Percentiles rank a stretch among this genome's conserved stretches.
Conservation (phyloP, 495 filamentous ascomycete genomes). For the Aeminium ludgeri region DNA sequence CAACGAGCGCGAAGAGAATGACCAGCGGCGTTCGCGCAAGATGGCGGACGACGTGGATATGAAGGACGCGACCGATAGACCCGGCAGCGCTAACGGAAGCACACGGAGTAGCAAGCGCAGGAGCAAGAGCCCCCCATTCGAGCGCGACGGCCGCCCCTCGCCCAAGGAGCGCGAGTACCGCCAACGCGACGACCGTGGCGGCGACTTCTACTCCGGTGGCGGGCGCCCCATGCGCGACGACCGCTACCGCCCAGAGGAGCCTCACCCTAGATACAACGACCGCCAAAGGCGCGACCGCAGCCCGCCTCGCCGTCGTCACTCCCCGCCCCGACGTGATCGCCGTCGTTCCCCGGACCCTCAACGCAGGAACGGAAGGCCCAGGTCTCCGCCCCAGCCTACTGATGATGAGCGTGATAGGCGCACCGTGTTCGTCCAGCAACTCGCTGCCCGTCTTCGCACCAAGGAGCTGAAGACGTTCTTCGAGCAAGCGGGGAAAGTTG, state of each 20-base stretch:
- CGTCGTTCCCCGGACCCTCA: conserved; percentile 29
- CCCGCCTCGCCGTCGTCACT: conserved; percentile 26
- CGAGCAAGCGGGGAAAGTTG: conserved; percentile 87
- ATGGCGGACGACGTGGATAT: conserved; percentile 47
- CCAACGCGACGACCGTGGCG: conserved; percentile 30
- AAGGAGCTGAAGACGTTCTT: conserved; percentile 92
- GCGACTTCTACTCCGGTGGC: conserved; percentile 35
- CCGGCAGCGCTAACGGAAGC: conserved; percentile 59
- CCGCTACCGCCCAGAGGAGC: conserved; percentile 27
- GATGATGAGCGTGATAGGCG: conserved; percentile 94
- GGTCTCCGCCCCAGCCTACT: conserved; percentile 39
- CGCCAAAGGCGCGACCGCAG: conserved; percentile 29
- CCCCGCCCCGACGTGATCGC: conserved; percentile 5
- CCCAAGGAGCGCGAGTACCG: conserved; percentile 37
- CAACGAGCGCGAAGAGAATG: conserved; percentile 40
- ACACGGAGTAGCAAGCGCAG: conserved; percentile 62
- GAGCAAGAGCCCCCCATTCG: conserved; percentile 66
- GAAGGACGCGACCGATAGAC: conserved; percentile 53
- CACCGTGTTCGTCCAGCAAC: conserved; percentile 95
- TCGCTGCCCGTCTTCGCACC: conserved; percentile 79
- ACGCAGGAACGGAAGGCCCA: conserved; percentile 12
- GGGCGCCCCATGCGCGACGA: conserved; percentile 46
- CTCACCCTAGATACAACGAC: too few species aligned
- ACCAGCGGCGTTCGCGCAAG: conserved; percentile 45
- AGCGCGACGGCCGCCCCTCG: conserved; percentile 49